phyloP scores from a whole-genome alignment of 2,329 filamentous ascomycete species.

The Aspergillus pseudotamarii region DNA sequence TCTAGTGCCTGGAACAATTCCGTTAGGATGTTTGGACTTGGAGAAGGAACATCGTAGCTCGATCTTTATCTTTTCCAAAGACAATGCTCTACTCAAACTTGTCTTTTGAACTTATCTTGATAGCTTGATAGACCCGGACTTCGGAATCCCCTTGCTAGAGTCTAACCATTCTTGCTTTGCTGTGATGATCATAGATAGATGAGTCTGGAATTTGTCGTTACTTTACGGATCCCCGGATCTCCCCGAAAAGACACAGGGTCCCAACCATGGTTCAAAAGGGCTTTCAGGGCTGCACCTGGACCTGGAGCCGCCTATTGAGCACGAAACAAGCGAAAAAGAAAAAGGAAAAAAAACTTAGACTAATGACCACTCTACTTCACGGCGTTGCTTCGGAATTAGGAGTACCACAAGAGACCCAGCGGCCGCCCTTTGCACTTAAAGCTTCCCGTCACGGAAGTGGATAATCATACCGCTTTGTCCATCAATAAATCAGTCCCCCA shows the following conservation, averaged over 20 bases:
- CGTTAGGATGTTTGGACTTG: constrained; percentile 74
- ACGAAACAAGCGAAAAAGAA: background rate
- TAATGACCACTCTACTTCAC: background rate
- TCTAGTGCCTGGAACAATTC: constrained; percentile 76
- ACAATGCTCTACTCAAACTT: background rate
- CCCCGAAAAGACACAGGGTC: background rate
- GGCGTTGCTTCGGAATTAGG: background rate
- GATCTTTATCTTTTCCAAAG: background rate
- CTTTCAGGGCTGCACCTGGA: background rate
- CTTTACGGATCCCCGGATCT: constrained; percentile 2
- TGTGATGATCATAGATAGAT: constrained; percentile 3
- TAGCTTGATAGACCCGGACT: background rate
- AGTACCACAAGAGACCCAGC: background rate
- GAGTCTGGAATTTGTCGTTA: constrained; percentile 1
- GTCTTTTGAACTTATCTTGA: background rate
- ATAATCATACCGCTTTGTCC: background rate
- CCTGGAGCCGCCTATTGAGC: background rate
- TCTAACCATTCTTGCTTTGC: background rate
- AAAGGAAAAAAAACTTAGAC: background rate
- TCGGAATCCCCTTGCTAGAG: background rate
- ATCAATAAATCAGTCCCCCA: background rate
- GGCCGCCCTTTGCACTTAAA: background rate
- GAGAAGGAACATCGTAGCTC: constrained; percentile 40
- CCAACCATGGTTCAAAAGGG: constrained; percentile 1
- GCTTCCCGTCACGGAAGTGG: background rate